Evolutionary conservation across 1,284 basidiomycete species (phyloP), one percentile per base, ranked within the genome.

Genomic region (Ganoderma lucidum): DNA sequence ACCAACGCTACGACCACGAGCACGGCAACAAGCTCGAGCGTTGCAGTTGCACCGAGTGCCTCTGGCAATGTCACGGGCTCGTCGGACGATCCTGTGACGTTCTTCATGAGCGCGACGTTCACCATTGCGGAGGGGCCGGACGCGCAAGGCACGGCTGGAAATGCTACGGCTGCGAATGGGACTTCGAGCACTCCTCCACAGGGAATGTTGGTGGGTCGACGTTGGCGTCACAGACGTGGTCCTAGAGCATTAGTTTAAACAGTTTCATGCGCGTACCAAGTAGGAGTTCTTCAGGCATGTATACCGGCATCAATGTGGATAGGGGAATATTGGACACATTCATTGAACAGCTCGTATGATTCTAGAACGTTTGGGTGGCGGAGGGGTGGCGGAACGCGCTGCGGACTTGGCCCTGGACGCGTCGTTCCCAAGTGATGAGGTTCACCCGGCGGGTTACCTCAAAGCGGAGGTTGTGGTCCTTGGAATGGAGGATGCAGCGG

Each of bases 401-500:
- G 56, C 84, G 82, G 8, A 94, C 87, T 65, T 86, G 81, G n/a
- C 82, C 79, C 61, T 90, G 86, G 28, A 94, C 89, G 51, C 88
- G 82, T 72, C 83, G 85, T 77, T 94, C 93, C 93, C 93, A 95
- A 53, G 87, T 85, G 53, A 93, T 87, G 41, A 95, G 88, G 76
- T 95, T 95, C 41, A 87, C 86, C 67, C 88, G 87, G 63, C 88
- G 86, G 17, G 88, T 86, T 30, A 94, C 88, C 75, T 93, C 90
- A 44, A 88, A 84, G 41, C 90, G 86, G 14, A 83, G 77, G 9
- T 76, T 72, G 56, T 89, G 81, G 37, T 89, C 87, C 59, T 81
- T 80, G 19, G 85, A 83, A 60, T 87, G 81, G 6, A 93, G 81
- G 23, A 93, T 84, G 68, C 82, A 83, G 78, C 93, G 89, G 10